Evolutionary conservation across 441 rosid genomes (phyloP).

Genomic region (Geranium incanum): DNA sequence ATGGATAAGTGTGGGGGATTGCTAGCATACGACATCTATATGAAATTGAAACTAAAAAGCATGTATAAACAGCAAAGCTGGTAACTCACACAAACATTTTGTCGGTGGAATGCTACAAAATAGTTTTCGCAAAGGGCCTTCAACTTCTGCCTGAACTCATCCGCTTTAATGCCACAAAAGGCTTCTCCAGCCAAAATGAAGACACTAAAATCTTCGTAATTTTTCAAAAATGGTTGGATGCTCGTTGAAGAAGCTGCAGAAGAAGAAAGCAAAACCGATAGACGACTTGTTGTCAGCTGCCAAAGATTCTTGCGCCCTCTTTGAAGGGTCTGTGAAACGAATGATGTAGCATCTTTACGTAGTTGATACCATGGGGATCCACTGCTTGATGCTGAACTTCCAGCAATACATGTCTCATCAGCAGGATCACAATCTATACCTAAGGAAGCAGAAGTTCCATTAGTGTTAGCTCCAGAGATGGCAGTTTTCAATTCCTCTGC

Average conservation of each 20-base stretch:
- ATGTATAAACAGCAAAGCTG: background rate
- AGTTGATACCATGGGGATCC: conserved; percentile 91
- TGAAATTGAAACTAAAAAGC: background rate
- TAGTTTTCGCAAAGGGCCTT: conserved; percentile 83
- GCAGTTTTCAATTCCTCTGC: conserved; percentile 28
- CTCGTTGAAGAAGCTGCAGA: conserved; percentile 75
- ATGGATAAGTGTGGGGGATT: background rate
- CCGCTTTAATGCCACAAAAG: conserved; percentile 84
- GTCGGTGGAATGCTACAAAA: conserved; percentile 78
- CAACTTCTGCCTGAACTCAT: conserved; percentile 89
- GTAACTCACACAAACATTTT: conserved; percentile 70
- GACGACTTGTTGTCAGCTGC: conserved; percentile 92
- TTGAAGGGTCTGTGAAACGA: conserved; percentile 82
- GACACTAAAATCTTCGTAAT: conserved; percentile 75
- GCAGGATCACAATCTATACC: conserved; percentile 28
- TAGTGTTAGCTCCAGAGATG: conserved; percentile 25
- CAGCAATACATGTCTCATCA: conserved; percentile 44
- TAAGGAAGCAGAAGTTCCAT: conserved; percentile 27
- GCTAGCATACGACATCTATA: background rate
- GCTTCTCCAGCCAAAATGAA: conserved; percentile 97
- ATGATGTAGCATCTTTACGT: conserved; percentile 78
- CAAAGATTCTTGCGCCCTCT: conserved; percentile 93
- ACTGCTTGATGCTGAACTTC: conserved; percentile 50
- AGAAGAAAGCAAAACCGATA: conserved; percentile 88
- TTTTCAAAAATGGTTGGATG: conserved; percentile 88